A percentile compares a stretch with the other conserved stretches of the same genome.
phyloP scores from a whole-genome alignment of 805 yeast species.

The Lipomyces lipofer region DNA sequence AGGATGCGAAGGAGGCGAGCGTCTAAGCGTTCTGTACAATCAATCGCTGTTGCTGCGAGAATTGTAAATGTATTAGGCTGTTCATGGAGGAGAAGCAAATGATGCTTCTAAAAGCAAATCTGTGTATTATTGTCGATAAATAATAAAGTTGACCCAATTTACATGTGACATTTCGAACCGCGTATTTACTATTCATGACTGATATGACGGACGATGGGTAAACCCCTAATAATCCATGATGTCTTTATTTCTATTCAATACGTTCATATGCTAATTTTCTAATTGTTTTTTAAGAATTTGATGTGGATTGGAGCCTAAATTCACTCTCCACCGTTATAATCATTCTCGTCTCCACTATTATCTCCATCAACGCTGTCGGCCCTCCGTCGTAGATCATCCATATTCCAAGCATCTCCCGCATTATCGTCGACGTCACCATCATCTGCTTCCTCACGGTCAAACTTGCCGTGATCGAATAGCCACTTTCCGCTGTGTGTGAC shows the following conservation, averaged over 20 bases:
- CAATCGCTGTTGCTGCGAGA: too few species aligned
- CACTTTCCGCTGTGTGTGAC: constrained; percentile 31
- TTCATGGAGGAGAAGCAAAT: too few species aligned
- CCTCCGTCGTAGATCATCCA: constrained; percentile 41
- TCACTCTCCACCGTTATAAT: constrained; percentile 3
- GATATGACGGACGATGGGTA: too few species aligned
- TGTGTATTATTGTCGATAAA: too few species aligned
- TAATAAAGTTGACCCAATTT: too few species aligned
- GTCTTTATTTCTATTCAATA: too few species aligned
- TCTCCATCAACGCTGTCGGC: constrained; percentile 34
- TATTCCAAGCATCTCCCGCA: constrained; percentile 39
- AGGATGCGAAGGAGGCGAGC: not conserved
- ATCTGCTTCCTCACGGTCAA: constrained; percentile 31
- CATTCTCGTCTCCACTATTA: constrained; percentile 17
- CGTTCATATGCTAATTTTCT: too few species aligned
- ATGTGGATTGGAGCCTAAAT: not conserved
- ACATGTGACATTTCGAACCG: too few species aligned
- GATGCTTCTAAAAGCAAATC: too few species aligned
- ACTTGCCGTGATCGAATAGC: constrained; percentile 44
- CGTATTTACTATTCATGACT: too few species aligned
- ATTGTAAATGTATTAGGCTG: too few species aligned
- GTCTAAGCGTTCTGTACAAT: not conserved
- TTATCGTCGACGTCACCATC: constrained; percentile 39
- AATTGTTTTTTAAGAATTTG: not conserved
- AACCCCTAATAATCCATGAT: too few species aligned